Percentiles rank a stretch among this genome's conserved stretches.
Evolutionary conservation across 1,284 basidiomycete species (phyloP).

Genomic region (Cystobasidium sp.): DNA sequence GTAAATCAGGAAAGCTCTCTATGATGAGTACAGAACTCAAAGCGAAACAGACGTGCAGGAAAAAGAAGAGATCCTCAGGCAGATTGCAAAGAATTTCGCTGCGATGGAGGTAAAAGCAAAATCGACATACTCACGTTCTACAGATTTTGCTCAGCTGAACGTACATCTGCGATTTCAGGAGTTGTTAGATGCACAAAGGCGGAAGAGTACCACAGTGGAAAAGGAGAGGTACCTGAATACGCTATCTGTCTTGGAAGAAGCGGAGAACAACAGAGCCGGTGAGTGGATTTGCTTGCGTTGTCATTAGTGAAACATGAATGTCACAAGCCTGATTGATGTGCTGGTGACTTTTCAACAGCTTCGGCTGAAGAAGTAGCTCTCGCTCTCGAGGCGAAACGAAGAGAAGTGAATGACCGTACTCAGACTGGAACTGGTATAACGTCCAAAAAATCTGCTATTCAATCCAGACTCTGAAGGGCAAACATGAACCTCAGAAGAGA

Average conservation of each 20-base stretch:
- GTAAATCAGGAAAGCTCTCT: neutral
- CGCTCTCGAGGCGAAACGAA: no score
- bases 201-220: neutral
- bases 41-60: constrained; percentile 10
- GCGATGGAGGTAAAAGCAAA: constrained; percentile 12
- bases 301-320: neutral
- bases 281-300: neutral
- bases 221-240: neutral
- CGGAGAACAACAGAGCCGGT: neutral
- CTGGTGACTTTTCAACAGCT: no score
- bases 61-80: constrained; percentile 7
- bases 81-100: constrained; percentile 16
- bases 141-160: no score
- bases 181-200: neutral
- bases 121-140: no score
- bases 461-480: no score
- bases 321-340: no score
- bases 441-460: no score
- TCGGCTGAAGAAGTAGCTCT: no score
- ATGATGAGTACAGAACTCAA: constrained; percentile 1
- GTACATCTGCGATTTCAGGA: neutral
- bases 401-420: no score
- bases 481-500: no score
- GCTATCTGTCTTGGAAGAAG: neutral
- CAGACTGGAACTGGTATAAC: no score